Evolutionary conservation across 768 basidiomycete species (phyloP).

Genomic region (Agaricus subrufescens): DNA sequence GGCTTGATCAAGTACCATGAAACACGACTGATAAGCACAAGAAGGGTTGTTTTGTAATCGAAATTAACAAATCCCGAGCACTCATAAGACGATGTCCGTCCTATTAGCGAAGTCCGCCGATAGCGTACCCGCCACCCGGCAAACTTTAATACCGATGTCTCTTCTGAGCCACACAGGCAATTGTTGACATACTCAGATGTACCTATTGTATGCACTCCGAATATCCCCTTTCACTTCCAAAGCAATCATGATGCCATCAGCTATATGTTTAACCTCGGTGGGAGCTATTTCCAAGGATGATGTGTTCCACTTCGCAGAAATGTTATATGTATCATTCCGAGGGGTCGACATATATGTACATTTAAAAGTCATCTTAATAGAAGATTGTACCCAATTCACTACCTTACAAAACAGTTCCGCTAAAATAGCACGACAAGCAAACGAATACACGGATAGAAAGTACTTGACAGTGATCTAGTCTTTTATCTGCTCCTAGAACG

Average conservation of each 20-base stretch:
- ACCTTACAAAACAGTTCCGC: no score
- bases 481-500: slow-evolving; percentile 4
- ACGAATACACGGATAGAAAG: not conserved
- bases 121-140: slow-evolving; percentile 33
- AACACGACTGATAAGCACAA: slow-evolving; percentile 24
- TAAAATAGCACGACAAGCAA: not conserved
- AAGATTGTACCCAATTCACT: no score
- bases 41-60: not conserved
- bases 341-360: no score
- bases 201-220: no score
- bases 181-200: slow-evolving; percentile 29
- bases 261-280: slow-evolving; percentile 32
- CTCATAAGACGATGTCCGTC: slow-evolving; percentile 39
- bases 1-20: slow-evolving; percentile 38
- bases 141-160: slow-evolving; percentile 25
- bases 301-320: no score
- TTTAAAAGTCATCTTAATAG: no score
- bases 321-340: no score
- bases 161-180: slow-evolving; percentile 29
- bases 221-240: slow-evolving; percentile 21
- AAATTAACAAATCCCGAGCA: slow-evolving; percentile 44
- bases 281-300: not conserved
- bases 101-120: slow-evolving; percentile 38
- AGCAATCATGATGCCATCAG: slow-evolving; percentile 35
- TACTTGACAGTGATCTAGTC: not conserved